Evolutionary conservation across 306 rosid genomes (phyloP).

Genomic region (Vigna trinervia): DNA sequence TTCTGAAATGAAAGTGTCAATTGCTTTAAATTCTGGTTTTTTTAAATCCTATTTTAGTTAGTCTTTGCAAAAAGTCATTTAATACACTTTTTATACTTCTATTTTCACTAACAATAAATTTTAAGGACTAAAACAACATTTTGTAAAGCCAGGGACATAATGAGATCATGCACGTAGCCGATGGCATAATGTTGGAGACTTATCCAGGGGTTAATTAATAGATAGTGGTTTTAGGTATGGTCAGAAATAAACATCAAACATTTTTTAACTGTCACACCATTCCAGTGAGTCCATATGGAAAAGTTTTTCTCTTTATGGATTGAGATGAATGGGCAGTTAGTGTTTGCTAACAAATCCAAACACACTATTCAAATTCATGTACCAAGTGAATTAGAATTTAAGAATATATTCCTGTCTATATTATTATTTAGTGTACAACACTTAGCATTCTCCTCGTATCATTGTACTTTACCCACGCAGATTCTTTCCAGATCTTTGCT

Average conservation of each 20-base stretch:
- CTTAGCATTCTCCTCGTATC: slow-evolving; percentile 37
- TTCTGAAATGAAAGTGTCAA: not conserved
- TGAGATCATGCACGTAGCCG: not conserved
- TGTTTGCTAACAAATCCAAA: no score
- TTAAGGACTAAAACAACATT: not conserved
- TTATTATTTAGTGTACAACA: slow-evolving; percentile 4
- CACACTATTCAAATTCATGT: not conserved
- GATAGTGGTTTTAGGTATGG: slow-evolving; percentile 21
- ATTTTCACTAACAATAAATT: not conserved
- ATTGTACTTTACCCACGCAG: slow-evolving; percentile 51
- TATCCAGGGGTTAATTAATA: not conserved
- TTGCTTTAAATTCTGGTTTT: not conserved
- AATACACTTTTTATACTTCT: not conserved
- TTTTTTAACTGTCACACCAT: not conserved
- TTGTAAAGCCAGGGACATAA: not conserved
- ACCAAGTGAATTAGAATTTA: slow-evolving; percentile 9
- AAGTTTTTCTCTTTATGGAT: not conserved
- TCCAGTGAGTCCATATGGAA: not conserved
- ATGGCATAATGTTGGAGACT: not conserved
- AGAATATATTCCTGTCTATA: slow-evolving; percentile 1
- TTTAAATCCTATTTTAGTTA: not conserved
- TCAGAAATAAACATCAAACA: not conserved
- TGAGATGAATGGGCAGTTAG: not conserved
- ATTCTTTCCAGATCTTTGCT: slow-evolving; percentile 80
- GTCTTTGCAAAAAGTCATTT: not conserved